phyloP scores from a whole-genome alignment of 257 asterid species.

The Capsicum rhomboideum region DNA sequence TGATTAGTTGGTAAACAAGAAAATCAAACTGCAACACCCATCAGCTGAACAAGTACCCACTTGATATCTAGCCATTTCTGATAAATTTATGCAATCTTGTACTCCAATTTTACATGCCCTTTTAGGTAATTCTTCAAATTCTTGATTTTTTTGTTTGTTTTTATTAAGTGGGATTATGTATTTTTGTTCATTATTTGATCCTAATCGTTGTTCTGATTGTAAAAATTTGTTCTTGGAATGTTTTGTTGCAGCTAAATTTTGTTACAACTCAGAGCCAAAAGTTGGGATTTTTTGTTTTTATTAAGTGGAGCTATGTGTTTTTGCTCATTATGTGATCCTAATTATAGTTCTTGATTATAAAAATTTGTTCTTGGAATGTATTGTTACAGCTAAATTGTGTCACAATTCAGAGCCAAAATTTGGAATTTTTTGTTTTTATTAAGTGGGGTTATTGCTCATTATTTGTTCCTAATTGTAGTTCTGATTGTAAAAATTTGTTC shows the following conservation, averaged over 20 bases:
- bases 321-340: not conserved
- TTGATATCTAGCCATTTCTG: not conserved
- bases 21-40: not conserved
- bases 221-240: not conserved
- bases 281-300: not conserved
- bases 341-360: not conserved
- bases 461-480: not conserved
- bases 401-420: not conserved
- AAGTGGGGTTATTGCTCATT: not conserved
- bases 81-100: not conserved
- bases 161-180: not conserved
- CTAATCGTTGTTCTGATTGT: not conserved
- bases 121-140: not conserved
- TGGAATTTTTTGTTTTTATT: not conserved
- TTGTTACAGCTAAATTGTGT: not conserved
- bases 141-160: not conserved
- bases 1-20: not conserved
- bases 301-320: not conserved
- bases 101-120: not conserved
- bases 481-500: not conserved
- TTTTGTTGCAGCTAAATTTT: not conserved
- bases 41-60: not conserved
- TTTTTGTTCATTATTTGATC: not conserved
- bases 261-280: too few relatives aligned
- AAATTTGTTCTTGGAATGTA: not conserved